A percentile compares a stretch with the other conserved stretches of the same genome.
Conservation (phyloP, 2,329 filamentous ascomycete species). For the Cytospora piceae region DNA sequence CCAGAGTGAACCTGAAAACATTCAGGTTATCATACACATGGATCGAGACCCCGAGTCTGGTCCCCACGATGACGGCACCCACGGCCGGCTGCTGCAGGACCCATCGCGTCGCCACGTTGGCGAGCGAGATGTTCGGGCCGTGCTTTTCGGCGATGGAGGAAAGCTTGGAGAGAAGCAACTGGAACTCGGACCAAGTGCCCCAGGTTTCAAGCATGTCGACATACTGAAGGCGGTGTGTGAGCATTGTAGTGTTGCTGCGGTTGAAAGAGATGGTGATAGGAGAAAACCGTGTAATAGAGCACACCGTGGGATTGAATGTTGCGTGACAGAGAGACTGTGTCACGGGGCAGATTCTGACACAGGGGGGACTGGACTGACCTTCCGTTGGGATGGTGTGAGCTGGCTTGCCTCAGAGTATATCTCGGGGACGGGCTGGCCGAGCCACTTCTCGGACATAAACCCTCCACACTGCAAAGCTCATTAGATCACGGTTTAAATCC, state of each 20-base stretch:
- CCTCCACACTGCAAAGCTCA: slow-evolving; percentile 38
- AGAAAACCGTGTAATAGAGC: too few species aligned
- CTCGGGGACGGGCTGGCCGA: slow-evolving; percentile 38
- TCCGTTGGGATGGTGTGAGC: slow-evolving; percentile 44
- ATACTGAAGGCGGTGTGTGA: slow-evolving; percentile 29
- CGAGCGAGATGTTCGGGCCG: slow-evolving; percentile 33
- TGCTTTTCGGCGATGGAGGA: slow-evolving; percentile 35
- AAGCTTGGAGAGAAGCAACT: slow-evolving; percentile 36
- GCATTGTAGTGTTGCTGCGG: background rate
- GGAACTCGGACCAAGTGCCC: slow-evolving; percentile 40
- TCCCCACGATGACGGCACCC: slow-evolving; percentile 42
- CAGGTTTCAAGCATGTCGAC: slow-evolving; percentile 40
- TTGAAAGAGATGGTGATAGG: too few species aligned
- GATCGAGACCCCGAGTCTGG: slow-evolving; percentile 37
- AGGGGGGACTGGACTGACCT: slow-evolving; percentile 28
- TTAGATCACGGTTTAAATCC: background rate
- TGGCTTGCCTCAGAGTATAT: slow-evolving; percentile 37
- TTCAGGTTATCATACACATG: slow-evolving; percentile 37
- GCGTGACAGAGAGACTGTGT: too few species aligned
- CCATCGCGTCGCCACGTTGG: slow-evolving; percentile 42
- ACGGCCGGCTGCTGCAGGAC: slow-evolving; percentile 40
- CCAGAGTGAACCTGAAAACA: slow-evolving; percentile 36
- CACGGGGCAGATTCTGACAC: too few species aligned
- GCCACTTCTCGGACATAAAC: slow-evolving; percentile 42
- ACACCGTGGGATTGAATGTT: background rate